Evolutionary conservation across 2,329 filamentous ascomycete species (phyloP), one percentile per base, ranked within the genome.

Genomic region (Thelonectria blattea): DNA sequence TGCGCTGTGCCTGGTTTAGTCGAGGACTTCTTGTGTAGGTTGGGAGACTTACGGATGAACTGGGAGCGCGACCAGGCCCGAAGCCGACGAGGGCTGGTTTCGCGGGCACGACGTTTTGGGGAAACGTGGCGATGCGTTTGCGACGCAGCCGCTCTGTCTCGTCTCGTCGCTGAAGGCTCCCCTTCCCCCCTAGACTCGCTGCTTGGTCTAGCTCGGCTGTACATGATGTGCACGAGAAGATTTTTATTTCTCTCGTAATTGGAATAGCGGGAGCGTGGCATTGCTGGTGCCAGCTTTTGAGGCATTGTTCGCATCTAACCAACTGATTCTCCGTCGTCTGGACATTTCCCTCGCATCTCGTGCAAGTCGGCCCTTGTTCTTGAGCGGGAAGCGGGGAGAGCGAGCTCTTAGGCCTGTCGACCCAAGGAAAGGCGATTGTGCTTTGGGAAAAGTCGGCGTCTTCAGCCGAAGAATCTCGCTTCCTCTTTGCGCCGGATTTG

Each of bases 71-170:
- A 1, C 77, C 75, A 2, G 73, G 69, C 14, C 63, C 66, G 56
- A 80, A 81, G 0, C 79, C 78, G 15, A 81, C 71, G 2, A 78
- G 69, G 9, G 73, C 70, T 20, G 75, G 64, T 48, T 75, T 79
- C 42, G 72, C 72, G 2, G 78, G 75, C 15, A 66, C 55, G 1
- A 76, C 62, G 2, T 72, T 73, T 11, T 64, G 60, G 0, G 75
- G 76, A 11, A 79, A 62, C 1, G 64, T 50, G 2, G 71, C 71
- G n/a, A 80, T 67, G 12, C 71, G 68, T 54, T 69, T 73, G 45
- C 72, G 65, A 15, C 76, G 71, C 39, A 74, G 55, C 18, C 53
- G 68, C 3, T 76, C 74, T 2, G 76, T 68, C n/a, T 74, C 70
- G 9, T 64, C 56, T 34, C 62, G 67, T 24, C 67, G 65, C 15